phyloP scores from a whole-genome alignment of 139 green algal species.

The Dunaliella primolecta region DNA sequence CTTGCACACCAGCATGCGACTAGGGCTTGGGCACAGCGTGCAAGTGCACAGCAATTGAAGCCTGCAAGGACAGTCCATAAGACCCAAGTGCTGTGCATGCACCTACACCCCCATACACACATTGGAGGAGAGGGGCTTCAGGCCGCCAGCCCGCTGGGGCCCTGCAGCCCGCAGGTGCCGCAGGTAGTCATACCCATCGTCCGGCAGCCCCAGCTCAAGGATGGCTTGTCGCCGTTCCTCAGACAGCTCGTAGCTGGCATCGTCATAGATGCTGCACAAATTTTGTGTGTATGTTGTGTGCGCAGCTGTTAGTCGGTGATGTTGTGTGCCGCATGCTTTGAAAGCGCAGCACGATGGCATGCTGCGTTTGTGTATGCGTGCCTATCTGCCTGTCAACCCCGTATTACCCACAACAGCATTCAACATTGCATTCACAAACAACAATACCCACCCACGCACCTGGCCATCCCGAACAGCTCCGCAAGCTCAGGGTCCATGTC shows the following conservation, averaged over 20 bases:
- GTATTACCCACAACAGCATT: background rate
- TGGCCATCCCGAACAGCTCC: conserved; percentile 5
- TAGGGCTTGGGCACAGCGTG: background rate
- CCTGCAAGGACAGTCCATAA: background rate
- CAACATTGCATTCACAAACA: background rate
- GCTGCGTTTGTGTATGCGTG: conserved; percentile 10
- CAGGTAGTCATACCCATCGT: conserved; percentile 97
- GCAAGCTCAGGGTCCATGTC: background rate
- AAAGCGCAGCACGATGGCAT: background rate
- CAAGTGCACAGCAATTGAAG: too few relatives aligned
- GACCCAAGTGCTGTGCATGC: background rate
- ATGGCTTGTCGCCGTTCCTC: conserved; percentile 67
- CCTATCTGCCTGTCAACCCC: background rate
- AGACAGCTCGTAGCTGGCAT: conserved; percentile 16
- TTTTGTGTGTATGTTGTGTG: too few relatives aligned
- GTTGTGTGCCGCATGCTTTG: background rate
- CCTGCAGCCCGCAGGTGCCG: conserved; percentile 68
- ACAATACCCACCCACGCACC: background rate
- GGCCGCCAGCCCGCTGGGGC: background rate
- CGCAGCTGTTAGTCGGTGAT: too few relatives aligned
- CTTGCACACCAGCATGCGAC: background rate
- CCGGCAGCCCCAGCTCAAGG: conserved; percentile 80
- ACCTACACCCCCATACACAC: background rate
- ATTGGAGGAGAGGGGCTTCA: background rate
- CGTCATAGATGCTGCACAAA: conserved; percentile 4